These are phyloP conservation scores for Mycena maculata DNA, from an alignment of 768 basidiomycete species.

Conservation along the genomic window DNA sequence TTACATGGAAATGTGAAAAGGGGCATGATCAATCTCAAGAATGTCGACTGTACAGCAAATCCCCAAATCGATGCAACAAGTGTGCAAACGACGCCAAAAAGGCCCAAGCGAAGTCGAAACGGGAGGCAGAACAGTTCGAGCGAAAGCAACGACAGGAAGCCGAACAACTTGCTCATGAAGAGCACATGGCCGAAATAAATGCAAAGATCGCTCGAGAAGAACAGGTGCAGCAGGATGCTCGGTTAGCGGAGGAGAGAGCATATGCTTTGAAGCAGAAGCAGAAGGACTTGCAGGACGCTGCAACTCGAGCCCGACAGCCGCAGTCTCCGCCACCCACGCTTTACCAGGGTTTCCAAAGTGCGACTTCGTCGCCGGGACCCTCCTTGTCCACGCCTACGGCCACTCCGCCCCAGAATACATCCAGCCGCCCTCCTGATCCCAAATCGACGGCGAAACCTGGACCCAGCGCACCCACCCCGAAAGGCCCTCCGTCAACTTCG, in stretches of 20 bases:
- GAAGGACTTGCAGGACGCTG: constrained; percentile 54
- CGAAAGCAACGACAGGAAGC: constrained; percentile 45
- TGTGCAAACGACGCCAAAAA: constrained; percentile 51
- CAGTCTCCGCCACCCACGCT: not conserved
- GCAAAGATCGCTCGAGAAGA: constrained; percentile 45
- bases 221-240: constrained; percentile 48
- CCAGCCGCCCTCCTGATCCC: no score
- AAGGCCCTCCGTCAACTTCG: not conserved
- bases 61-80: constrained; percentile 38
- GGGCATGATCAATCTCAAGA: constrained; percentile 56
- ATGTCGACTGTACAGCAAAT: constrained; percentile 43
- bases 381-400: not conserved
- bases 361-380: not conserved
- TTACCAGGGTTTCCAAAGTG: not conserved
- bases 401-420: not conserved
- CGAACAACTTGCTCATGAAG: constrained; percentile 47
- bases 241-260: constrained; percentile 49
- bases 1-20: constrained; percentile 53
- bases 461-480: not conserved
- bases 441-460: not conserved
- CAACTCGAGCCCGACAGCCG: not conserved
- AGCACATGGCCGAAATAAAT: constrained; percentile 49
- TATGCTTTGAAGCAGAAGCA: constrained; percentile 54
- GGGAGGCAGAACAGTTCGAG: constrained; percentile 48
- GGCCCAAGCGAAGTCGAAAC: constrained; percentile 46